phyloP scores from a whole-genome alignment of 208 protist species.

The Naegleria fowleri region DNA sequence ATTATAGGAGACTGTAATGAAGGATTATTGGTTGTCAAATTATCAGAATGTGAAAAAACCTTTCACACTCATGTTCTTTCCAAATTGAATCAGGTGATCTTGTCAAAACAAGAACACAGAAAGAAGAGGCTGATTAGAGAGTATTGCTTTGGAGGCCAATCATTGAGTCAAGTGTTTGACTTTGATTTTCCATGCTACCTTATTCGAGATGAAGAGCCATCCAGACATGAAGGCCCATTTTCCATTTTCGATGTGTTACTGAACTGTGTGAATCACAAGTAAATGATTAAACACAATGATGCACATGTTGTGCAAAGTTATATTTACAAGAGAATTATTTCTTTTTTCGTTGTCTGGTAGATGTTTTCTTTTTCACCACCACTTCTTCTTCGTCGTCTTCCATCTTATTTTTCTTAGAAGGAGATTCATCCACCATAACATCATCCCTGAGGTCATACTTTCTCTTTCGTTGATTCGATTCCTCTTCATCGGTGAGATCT shows the following conservation, averaged over 20 bases:
- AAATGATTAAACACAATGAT: too few species aligned
- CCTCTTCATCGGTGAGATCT: background rate
- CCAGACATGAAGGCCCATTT: background rate
- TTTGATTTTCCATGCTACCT: background rate
- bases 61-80: background rate
- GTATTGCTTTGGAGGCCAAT: background rate
- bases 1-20: background rate
- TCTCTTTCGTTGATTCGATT: background rate
- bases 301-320: background rate
- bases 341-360: background rate
- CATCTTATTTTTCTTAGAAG: background rate
- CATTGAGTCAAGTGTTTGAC: background rate
- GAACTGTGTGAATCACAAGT: background rate
- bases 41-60: background rate
- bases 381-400: background rate
- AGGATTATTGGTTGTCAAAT: background rate
- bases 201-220: background rate
- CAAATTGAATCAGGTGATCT: background rate
- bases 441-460: background rate
- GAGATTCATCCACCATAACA: background rate
- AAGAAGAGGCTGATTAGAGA: background rate
- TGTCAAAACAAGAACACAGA: background rate
- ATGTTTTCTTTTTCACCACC: background rate
- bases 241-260: background rate
- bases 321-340: conserved; percentile 8